Base-by-base conservation (phyloP, 768 basidiomycete species). In the Boletus sp. region DNA sequence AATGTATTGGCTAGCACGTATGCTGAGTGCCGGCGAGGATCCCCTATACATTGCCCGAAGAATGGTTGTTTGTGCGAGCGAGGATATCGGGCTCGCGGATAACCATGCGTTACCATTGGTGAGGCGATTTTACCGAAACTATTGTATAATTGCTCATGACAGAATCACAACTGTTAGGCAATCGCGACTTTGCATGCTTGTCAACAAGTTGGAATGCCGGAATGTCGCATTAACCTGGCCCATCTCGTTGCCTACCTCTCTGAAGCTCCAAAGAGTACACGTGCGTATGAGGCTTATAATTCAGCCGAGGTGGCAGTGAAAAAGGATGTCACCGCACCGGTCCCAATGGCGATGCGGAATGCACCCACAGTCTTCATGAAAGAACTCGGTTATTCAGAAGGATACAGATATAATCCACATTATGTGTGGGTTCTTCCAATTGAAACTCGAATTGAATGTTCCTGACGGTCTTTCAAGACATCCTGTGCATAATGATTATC, bases 1-100 rank as follows among this genome's bases (percentile, higher is more conserved):
- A 7, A 72, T 93, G 75, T 94, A 93, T 67, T 94, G 91, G 90
- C 77, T 94, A 21, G 90, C 90, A 10, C 80, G 88, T 47, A 92
- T 92, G 90, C 74, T 92, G 33, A 79, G 75, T 34, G 85, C 81
- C 27, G 90, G 90, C 19, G 90, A 92, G 67, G 90, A 93, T 69
- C 88, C 91, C 4, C 61, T 90, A 44, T 93, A 81, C 61, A 79
- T 92, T 54, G 85, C 83, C 7, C 76, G 89, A 34, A 76, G 89
- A 50, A 80, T 90, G 75, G 76, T 88, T 5, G 87, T 91, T 7
- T 84, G 88, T 60, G 90, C 92, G 3, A 89, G 88, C 58, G 92
- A 94, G 68, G 92, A 94, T 64, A 81, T 94, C 38, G 91, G 92
- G 0, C 72, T 91, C 7, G 90, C 90, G 27, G 88, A 93, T 69